A percentile compares a stretch with the other conserved stretches of the same genome.
phyloP scores from a whole-genome alignment of 805 yeast species.

The Monosporozyma solicola region DNA sequence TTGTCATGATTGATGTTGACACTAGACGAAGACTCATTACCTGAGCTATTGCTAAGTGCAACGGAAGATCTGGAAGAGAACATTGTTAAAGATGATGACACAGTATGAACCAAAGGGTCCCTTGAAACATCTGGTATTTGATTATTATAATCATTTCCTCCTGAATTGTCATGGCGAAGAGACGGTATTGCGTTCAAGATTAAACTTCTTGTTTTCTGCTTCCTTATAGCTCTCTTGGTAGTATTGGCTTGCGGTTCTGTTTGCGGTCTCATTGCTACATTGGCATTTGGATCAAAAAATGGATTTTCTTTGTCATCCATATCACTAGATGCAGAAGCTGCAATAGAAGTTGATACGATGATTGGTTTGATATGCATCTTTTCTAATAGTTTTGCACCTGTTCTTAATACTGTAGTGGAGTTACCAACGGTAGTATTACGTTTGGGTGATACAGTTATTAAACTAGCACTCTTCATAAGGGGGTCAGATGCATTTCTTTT shows the following conservation, averaged over 20 bases:
- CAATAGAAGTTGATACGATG: neutral
- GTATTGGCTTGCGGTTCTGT: neutral
- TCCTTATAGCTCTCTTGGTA: neutral
- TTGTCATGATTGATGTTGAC: neutral
- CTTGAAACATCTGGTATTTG: neutral
- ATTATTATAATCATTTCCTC: neutral
- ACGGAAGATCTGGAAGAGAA: neutral
- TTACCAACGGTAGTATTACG: neutral
- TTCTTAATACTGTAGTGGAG: constrained; percentile 6
- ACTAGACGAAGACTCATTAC: neutral
- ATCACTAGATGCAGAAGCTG: neutral
- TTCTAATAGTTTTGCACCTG: constrained; percentile 34
- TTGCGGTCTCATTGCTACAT: neutral
- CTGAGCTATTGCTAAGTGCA: neutral
- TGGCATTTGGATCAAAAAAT: constrained; percentile 6
- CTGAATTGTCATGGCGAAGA: constrained; percentile 6
- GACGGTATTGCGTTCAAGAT: constrained; percentile 15
- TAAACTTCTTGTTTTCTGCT: constrained; percentile 7
- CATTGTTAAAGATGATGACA: neutral
- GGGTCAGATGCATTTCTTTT: neutral
- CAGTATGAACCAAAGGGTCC: neutral
- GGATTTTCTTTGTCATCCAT: constrained; percentile 16
- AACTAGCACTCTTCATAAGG: neutral
- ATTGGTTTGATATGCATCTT: constrained; percentile 36
- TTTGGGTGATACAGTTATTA: neutral